Percentiles rank a stretch among this genome's conserved stretches.
phyloP scores from a whole-genome alignment of 345 rosid genomes.

The Jatropha curcas region DNA sequence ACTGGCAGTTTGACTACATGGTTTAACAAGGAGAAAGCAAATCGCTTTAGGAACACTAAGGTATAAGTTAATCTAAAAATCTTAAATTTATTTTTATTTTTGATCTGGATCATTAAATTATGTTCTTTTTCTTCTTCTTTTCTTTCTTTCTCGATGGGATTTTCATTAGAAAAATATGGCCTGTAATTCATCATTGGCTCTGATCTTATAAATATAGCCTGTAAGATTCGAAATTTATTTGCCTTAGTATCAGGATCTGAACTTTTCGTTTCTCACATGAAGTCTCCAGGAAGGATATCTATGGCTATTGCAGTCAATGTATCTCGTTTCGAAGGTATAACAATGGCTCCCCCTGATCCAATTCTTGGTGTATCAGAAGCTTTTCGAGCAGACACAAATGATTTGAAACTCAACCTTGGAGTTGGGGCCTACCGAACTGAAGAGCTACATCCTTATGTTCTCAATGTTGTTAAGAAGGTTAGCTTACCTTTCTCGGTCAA shows the following conservation, averaged over 20 bases:
- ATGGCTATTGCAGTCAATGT: slow-evolving; percentile 64
- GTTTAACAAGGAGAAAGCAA: slow-evolving; percentile 34
- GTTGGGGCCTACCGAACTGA: slow-evolving; percentile 97
- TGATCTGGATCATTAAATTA: background rate
- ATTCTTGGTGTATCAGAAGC: slow-evolving; percentile 98
- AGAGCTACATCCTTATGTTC: slow-evolving; percentile 93
- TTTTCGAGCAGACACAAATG: slow-evolving; percentile 75
- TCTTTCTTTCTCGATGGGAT: background rate
- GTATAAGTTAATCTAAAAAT: slow-evolving; percentile 25
- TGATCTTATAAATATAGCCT: background rate
- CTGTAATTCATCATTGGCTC: background rate
- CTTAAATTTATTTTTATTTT: background rate
- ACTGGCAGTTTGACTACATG: slow-evolving; percentile 29
- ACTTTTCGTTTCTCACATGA: slow-evolving; percentile 31
- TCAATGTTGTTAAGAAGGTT: slow-evolving; percentile 94
- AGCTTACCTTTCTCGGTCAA: slow-evolving; percentile 1
- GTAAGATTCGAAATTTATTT: background rate
- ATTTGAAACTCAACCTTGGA: slow-evolving; percentile 94
- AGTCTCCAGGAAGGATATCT: slow-evolving; percentile 60
- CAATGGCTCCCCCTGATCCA: slow-evolving; percentile 99
- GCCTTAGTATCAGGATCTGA: background rate
- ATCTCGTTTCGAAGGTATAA: slow-evolving; percentile 80
- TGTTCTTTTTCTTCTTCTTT: background rate
- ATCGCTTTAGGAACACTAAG: slow-evolving; percentile 49
- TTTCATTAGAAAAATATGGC: background rate